Evolutionary conservation across 139 green algal species (phyloP).

Genomic region (Micractinium conductrix): DNA sequence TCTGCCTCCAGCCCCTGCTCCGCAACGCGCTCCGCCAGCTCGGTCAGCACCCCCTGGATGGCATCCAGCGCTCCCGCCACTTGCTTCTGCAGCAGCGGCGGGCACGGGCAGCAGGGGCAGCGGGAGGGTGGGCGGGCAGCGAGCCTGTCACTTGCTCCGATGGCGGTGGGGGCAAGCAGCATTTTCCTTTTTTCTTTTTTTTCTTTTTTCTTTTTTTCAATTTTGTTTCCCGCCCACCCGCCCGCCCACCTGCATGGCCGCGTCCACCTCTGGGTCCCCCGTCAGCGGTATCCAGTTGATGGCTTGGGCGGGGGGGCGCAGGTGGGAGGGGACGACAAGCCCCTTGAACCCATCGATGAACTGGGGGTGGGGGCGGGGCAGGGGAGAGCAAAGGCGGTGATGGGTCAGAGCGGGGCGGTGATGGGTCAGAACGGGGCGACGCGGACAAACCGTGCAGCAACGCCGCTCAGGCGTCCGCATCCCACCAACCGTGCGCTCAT

Average conservation of each 20-base stretch:
- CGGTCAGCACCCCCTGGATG: constrained; percentile 38
- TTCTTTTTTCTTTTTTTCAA: too few relatives aligned
- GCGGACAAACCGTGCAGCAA: too few relatives aligned
- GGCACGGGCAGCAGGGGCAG: too few relatives aligned
- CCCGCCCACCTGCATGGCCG: constrained; percentile 25
- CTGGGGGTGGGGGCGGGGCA: constrained; percentile 16
- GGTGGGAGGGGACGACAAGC: constrained; percentile 57
- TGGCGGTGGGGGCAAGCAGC: too few relatives aligned
- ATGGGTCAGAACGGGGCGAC: too few relatives aligned
- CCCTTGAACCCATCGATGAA: constrained; percentile 63
- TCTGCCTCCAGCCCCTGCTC: constrained; percentile 32
- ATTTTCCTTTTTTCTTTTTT: too few relatives aligned
- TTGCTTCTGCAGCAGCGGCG: constrained; percentile 29
- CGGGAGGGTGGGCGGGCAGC: too few relatives aligned
- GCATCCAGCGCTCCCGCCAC: constrained; percentile 27
- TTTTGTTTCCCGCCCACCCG: too few relatives aligned
- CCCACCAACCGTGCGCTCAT: too few relatives aligned
- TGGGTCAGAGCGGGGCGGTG: too few relatives aligned
- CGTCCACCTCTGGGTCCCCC: constrained; percentile 51
- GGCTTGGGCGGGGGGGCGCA: constrained; percentile 56
- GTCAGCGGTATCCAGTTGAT: constrained; percentile 52
- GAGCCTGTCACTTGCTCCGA: too few relatives aligned
- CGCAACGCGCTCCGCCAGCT: constrained; percentile 35
- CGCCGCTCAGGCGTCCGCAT: too few relatives aligned
- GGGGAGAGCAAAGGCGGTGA: not conserved